Conservation (phyloP, 495 filamentous ascomycete species). For the Penicillium malachiteum region DNA sequence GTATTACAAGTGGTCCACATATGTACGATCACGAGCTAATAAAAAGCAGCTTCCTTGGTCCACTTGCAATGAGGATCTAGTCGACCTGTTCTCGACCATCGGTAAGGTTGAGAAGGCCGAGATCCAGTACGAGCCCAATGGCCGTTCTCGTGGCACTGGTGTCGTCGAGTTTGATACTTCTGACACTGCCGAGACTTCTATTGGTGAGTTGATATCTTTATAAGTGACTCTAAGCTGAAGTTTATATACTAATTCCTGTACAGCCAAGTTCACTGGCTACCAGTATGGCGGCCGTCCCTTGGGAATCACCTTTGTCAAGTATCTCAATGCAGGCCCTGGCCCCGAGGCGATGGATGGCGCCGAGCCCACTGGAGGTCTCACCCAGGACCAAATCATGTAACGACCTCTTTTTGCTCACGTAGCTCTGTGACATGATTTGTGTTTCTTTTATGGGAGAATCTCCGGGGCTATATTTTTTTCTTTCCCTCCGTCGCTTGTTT, state of each 20-base stretch:
- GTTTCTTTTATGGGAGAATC: constrained; percentile 5
- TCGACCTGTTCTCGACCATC: constrained; percentile 96
- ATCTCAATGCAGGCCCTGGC: constrained; percentile 61
- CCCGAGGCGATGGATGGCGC: constrained; percentile 72
- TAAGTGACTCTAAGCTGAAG: not conserved
- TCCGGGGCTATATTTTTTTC: not conserved
- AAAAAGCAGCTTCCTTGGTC: constrained; percentile 85
- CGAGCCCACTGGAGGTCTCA: constrained; percentile 71
- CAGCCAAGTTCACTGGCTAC: constrained; percentile 94
- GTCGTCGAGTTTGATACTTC: constrained; percentile 87
- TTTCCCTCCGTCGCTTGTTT: not conserved
- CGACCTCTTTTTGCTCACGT: not conserved
- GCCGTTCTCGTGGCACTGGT: constrained; percentile 90
- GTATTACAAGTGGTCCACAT: constrained; percentile 30
- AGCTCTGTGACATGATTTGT: not conserved
- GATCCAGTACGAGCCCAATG: constrained; percentile 97
- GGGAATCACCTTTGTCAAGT: constrained; percentile 88
- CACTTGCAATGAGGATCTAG: constrained; percentile 93
- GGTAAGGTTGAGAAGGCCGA: constrained; percentile 97
- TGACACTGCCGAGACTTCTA: constrained; percentile 87
- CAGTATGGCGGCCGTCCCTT: constrained; percentile 95
- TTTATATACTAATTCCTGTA: constrained; percentile 15
- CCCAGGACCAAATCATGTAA: constrained; percentile 98
- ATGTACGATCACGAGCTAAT: not conserved
- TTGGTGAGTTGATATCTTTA: constrained; percentile 48